phyloP scores from a whole-genome alignment of 2,329 filamentous ascomycete species.

The Fusarium oligoseptatum region DNA sequence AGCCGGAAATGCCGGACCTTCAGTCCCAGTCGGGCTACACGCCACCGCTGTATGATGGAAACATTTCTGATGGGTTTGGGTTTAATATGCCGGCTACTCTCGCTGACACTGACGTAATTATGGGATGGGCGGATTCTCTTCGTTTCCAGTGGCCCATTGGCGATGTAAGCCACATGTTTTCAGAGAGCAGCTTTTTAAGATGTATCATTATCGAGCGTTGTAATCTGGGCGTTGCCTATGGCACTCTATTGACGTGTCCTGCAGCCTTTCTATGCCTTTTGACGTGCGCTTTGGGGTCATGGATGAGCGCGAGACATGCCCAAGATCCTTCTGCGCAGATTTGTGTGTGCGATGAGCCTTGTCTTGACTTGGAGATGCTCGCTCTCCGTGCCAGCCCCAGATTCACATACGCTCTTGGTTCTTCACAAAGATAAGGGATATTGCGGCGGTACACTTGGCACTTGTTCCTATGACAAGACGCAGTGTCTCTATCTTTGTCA shows the following conservation, averaged over 20 bases:
- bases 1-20: not conserved
- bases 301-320: not conserved
- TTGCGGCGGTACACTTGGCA: not conserved
- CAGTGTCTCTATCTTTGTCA: not conserved
- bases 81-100: not conserved
- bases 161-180: slow-evolving; percentile 36
- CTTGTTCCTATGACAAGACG: not conserved
- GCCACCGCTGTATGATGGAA: not conserved
- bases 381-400: not conserved
- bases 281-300: not conserved
- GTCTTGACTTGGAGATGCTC: not conserved
- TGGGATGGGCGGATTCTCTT: slow-evolving; percentile 30
- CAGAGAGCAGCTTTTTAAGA: slow-evolving; percentile 30
- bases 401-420: not conserved
- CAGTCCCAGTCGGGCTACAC: not conserved
- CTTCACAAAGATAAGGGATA: not conserved
- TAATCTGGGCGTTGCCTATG: not conserved
- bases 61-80: slow-evolving; percentile 14
- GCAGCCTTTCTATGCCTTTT: not conserved
- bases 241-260: not conserved
- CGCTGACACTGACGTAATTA: slow-evolving; percentile 26
- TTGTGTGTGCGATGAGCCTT: not conserved
- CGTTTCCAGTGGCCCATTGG: slow-evolving; percentile 30
- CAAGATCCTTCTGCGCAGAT: not conserved
- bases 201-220: not conserved